Base-by-base conservation (phyloP, 225 moss, liverwort and hornwort genomes). In the Climacium dendroides region DNA sequence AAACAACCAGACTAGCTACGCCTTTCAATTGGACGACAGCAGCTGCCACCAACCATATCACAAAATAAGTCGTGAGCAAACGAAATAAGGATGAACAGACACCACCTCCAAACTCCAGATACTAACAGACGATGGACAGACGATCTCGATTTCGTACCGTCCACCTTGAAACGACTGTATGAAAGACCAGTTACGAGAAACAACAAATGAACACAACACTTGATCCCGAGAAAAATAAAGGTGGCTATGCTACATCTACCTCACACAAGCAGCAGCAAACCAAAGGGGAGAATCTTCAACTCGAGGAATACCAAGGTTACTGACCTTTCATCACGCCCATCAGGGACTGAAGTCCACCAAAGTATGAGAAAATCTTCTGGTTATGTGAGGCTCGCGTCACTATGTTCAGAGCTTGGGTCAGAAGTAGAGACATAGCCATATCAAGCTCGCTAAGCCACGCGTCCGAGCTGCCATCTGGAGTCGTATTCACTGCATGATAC, bases 251-350 rank as follows among this genome's bases (percentile, higher is more conserved):
- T 37, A 76, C 34, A 73, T 81, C 61, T 29, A 83, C 39, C 85
- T 84, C 70, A 88, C 29, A 71, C 48, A 54, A 23, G 53, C 84
- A 86, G 70, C 30, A 89, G 35, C 76, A 85, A 87, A 87, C 45
- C 58, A 83, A 54, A 63, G 57, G 47, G 65, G 29, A 66, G 34
- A 74, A 78, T 79, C 61, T 58, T 41, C 48, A 78, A 78, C 73
- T 84, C 69, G 41, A 80, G 17, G 45, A 78, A 85, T 47, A 35
- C 60, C 75, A 52, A 70, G 65, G 85, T 85, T 75, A 87, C 93
- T 86, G 71, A 96, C 96, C 96, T 96, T 95, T 96, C 95, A 95
- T 96, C 80, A 95, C 87, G 47, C 93, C 95, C 96, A 96, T 96
- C 83, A 96, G 78, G 43, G 94, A 82, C 83, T 96, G 96, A 93